Conservation (phyloP, 805 yeast species). For the Debaryomyces prosopidis region DNA sequence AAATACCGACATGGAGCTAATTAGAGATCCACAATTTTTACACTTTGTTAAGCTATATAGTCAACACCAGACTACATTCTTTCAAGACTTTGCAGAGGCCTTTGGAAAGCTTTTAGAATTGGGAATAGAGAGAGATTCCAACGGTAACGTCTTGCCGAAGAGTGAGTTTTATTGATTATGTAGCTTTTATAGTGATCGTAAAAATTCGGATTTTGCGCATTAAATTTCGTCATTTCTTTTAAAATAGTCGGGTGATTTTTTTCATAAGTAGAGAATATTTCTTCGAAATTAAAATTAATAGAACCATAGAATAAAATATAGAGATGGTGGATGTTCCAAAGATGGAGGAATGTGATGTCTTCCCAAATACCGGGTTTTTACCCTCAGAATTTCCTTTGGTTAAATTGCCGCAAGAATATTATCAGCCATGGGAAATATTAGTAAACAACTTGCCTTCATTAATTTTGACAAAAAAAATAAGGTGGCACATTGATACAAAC, state of each 20-base stretch:
- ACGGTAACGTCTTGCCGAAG: conserved; percentile 11
- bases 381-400: conserved; percentile 68
- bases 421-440: conserved; percentile 74
- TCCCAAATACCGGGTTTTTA: conserved; percentile 72
- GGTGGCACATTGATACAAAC: conserved; percentile 57
- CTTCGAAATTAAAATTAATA: neutral
- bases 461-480: conserved; percentile 61
- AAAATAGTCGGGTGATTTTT: neutral
- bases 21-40: conserved; percentile 59
- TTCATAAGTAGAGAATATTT: no score
- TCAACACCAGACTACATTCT: conserved; percentile 59
- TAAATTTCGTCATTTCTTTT: neutral
- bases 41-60: conserved; percentile 70
- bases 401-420: conserved; percentile 60
- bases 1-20: conserved; percentile 73
- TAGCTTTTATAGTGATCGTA: no score
- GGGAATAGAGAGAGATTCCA: conserved; percentile 50
- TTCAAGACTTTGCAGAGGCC: conserved; percentile 62
- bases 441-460: conserved; percentile 71
- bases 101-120: conserved; percentile 73
- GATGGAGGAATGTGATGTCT: conserved; percentile 67
- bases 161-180: neutral
- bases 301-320: neutral
- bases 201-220: neutral
- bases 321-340: conserved; percentile 13